Evolutionary conservation across 2,329 filamentous ascomycete genomes (phyloP), one percentile per base, ranked within the genome.

Genomic region (Scytalidium sp.): DNA sequence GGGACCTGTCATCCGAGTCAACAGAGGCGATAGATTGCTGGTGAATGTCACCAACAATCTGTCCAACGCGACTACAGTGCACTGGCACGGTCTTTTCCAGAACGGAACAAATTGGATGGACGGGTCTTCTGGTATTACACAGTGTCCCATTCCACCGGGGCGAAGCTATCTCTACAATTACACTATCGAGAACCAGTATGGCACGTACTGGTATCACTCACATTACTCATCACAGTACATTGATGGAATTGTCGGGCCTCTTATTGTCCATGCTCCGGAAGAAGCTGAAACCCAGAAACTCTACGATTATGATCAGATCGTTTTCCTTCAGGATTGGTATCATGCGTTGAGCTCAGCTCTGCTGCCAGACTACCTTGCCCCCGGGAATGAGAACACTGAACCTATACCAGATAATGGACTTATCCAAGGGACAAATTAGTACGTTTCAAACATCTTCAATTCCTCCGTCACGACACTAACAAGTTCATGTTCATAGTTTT

Each of bases 11-110:
- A 80, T 90, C 51, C 74, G 78, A 52, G 84, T 79, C 17, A 76
- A 84, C 63, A 84, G 80, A 80, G 81, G 81, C 36, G 81, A 85
- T 58, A 36, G 50, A 10, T 20, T 51, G 11, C 19, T 87, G 44
- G 79, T 88, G 42, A 83, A 82, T 39, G 76, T 90, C 48, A 76
- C 80, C 66, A 93, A 93, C 67, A 79, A 82, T 45, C 77, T 90
- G 9, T 78, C 71, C n/a, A 65, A 62, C 44, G 53, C 48, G 23
- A 70, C 50, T 62, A 64, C 68, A 58, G 63, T 51, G 59, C 48
- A 80, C 73, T 41, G 67, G 68, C 10, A 75, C 76, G 77, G 73
- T 20, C 50, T 80, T 20, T 70, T 72, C 21, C 73, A 79, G 55
- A 61, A 53, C 22, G 47, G 46, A 15, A 54, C 53, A 3, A 52